Evolutionary conservation across 495 filamentous ascomycete species (phyloP).

Genomic region (Hypoxylon fragiforme): DNA sequence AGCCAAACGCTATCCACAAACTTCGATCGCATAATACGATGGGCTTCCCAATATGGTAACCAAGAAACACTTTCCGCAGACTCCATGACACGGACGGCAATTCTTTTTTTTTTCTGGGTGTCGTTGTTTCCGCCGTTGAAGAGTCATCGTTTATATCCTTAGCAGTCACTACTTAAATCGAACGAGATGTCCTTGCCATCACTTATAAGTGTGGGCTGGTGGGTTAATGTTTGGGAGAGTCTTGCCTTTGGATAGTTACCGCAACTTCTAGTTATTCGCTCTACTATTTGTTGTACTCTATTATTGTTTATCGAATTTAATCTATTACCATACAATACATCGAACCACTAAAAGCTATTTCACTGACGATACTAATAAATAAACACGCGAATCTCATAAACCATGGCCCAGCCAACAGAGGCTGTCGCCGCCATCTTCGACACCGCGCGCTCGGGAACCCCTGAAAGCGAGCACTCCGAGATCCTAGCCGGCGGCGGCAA

Average conservation of each 20-base stretch:
- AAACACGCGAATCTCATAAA: no score
- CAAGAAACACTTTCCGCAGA: constrained; percentile 30
- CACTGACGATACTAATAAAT: no score
- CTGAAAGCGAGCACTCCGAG: constrained; percentile 18
- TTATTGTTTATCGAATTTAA: no score
- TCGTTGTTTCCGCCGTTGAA: no score
- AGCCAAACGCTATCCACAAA: constrained; percentile 6
- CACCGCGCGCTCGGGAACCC: background rate
- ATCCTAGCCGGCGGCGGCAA: constrained; percentile 14
- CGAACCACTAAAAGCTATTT: no score
- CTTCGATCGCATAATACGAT: constrained; percentile 16
- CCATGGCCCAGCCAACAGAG: constrained; percentile 19
- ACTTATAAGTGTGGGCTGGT: background rate
- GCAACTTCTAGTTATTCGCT: no score
- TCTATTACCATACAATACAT: no score
- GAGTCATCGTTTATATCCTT: no score
- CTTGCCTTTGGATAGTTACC: background rate
- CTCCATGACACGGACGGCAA: constrained; percentile 19
- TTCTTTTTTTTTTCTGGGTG: constrained; percentile 15
- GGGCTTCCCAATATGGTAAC: constrained; percentile 19
- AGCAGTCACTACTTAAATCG: constrained; percentile 7
- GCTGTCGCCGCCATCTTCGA: constrained; percentile 6
- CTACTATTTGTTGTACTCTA: no score
- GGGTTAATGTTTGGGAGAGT: background rate
- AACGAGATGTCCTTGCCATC: background rate